Evolutionary conservation across 352 stramenopile genomes (phyloP).

Genomic region (Phytophthora aleatoria): DNA sequence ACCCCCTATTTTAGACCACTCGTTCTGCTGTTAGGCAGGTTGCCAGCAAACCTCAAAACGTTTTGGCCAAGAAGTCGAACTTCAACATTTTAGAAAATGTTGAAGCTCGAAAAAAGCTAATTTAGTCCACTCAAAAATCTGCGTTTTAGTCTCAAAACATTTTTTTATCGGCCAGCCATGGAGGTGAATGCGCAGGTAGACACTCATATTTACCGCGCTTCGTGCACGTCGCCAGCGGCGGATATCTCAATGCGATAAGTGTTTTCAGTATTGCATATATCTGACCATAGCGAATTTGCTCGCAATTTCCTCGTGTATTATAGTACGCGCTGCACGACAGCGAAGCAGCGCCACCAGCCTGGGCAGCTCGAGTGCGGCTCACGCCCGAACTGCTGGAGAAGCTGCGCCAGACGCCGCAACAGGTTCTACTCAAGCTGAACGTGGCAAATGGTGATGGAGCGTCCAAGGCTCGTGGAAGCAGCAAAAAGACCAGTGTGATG

Average conservation of each 20-base stretch:
- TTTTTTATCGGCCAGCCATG: conserved; percentile 16
- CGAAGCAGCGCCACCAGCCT: conserved; percentile 39
- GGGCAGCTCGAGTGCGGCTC: conserved; percentile 74
- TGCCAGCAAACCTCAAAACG: no score
- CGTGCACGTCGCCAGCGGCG: neutral
- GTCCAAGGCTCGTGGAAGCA: conserved; percentile 16
- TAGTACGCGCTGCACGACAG: conserved; percentile 78
- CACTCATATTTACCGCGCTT: neutral
- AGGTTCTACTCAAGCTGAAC: conserved; percentile 34
- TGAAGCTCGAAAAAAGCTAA: neutral
- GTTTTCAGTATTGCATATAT: neutral
- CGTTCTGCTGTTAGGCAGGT: no score
- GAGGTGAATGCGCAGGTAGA: conserved; percentile 28
- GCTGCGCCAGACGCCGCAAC: conserved; percentile 43
- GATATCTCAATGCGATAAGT: neutral
- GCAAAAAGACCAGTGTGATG: conserved; percentile 60
- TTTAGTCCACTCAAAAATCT: conserved; percentile 4
- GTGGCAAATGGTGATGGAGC: conserved; percentile 16
- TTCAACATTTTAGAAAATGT: neutral
- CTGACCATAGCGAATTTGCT: conserved; percentile 3
- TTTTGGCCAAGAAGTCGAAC: neutral
- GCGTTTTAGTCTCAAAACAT: conserved; percentile 5
- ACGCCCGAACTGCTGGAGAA: conserved; percentile 77
- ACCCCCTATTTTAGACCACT: no score
- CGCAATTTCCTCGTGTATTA: neutral